Conservation (phyloP, 2,329 filamentous ascomycete genomes). For the Aspergillus felis region DNA sequence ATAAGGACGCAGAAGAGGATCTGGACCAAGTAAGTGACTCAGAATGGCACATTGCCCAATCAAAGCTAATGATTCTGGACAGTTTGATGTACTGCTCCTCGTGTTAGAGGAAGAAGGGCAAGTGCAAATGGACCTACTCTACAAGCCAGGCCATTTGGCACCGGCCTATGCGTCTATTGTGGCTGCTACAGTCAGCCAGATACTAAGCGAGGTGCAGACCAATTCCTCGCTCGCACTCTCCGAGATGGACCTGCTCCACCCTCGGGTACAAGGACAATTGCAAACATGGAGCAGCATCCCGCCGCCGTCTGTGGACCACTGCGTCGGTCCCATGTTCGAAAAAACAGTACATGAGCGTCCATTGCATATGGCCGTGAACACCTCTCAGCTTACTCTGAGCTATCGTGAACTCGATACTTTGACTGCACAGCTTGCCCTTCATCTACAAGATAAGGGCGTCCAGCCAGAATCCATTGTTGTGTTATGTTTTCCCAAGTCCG, state of each 20-base stretch:
- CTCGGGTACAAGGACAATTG: background rate
- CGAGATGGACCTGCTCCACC: background rate
- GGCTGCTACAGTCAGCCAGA: background rate
- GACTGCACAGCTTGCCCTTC: background rate
- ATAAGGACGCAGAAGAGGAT: background rate
- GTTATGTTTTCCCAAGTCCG: conserved; percentile 21
- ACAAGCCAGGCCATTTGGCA: background rate
- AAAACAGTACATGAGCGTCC: background rate
- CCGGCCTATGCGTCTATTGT: background rate
- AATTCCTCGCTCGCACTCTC: background rate
- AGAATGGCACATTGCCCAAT: background rate
- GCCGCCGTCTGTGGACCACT: background rate
- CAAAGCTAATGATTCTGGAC: background rate
- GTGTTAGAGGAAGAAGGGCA: background rate
- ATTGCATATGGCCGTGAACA: background rate
- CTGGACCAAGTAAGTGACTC: background rate
- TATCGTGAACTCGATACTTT: background rate
- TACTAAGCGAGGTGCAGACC: background rate
- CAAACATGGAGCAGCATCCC: background rate
- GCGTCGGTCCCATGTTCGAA: background rate
- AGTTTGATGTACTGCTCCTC: background rate
- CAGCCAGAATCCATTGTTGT: conserved; percentile 12
- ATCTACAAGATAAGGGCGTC: background rate
- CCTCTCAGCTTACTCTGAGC: background rate
- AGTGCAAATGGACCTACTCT: background rate